These are phyloP conservation scores for Cardamine resedifolia DNA, from an alignment of 345 rosid genomes.

Conservation along the genomic window DNA sequence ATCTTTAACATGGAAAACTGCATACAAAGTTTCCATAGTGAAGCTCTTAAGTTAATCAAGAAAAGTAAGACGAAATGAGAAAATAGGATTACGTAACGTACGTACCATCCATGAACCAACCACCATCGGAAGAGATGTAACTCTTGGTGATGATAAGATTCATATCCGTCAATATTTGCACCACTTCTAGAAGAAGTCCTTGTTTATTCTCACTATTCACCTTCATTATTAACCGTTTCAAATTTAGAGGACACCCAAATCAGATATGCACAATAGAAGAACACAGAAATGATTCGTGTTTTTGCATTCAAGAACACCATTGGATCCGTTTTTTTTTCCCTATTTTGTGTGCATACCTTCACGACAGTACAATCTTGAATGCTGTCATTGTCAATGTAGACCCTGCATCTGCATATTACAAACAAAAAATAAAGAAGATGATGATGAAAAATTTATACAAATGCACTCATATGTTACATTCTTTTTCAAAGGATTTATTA, in stretches of 20 bases:
- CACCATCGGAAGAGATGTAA: conserved; percentile 76
- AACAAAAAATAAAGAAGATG: neutral
- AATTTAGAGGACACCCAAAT: neutral
- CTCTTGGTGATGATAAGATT: conserved; percentile 60
- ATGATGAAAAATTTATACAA: conserved; percentile 32
- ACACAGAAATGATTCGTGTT: neutral
- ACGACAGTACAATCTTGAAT: conserved; percentile 67
- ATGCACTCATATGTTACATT: conserved; percentile 38
- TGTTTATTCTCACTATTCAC: conserved; percentile 71
- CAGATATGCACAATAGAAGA: neutral
- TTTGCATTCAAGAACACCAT: neutral
- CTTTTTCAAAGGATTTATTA: neutral
- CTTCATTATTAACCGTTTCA: conserved; percentile 29
- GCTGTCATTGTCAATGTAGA: conserved; percentile 69
- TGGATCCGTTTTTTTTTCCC: neutral
- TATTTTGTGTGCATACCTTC: conserved; percentile 41
- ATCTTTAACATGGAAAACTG: conserved; percentile 85
- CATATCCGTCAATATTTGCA: conserved; percentile 71
- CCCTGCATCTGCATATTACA: conserved; percentile 57
- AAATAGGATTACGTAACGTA: neutral
- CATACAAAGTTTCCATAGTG: neutral
- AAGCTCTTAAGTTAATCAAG: neutral
- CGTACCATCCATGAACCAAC: conserved; percentile 87
- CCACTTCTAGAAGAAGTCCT: conserved; percentile 75
- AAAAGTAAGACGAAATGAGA: neutral